Percentiles rank a stretch among this genome's conserved stretches.
These are phyloP conservation scores for Claviceps quebecensis DNA, from an alignment of 2,329 filamentous ascomycete genomes.

Conservation along the genomic window DNA sequence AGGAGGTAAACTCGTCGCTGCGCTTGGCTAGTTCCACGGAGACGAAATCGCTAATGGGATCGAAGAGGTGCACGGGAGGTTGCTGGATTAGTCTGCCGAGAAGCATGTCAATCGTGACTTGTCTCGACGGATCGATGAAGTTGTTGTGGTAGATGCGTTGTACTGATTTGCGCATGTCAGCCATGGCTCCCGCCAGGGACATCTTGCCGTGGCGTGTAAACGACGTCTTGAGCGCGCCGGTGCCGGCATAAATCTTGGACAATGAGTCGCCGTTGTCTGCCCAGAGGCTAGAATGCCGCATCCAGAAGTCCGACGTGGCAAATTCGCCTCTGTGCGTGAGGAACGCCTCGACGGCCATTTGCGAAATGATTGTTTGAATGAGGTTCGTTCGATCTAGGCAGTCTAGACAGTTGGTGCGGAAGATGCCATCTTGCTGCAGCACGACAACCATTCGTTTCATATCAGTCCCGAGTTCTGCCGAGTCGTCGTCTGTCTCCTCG, in stretches of 20 bases:
- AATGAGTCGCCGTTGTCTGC: conserved; percentile 92
- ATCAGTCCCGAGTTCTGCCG: conserved; percentile 24
- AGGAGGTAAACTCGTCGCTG: conserved; percentile 60
- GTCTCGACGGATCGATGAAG: conserved; percentile 82
- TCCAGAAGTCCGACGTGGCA: conserved; percentile 73
- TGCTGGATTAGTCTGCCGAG: conserved; percentile 77
- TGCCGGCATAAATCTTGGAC: conserved; percentile 92
- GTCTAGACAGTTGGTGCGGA: conserved; percentile 90
- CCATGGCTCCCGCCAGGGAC: conserved; percentile 82
- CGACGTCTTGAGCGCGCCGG: conserved; percentile 86
- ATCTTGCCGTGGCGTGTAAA: conserved; percentile 93
- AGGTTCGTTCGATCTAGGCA: conserved; percentile 92
- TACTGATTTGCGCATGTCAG: conserved; percentile 90
- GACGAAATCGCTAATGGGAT: conserved; percentile 89
- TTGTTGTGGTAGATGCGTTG: conserved; percentile 95
- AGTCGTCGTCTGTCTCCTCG: conserved; percentile 48
- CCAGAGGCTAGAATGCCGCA: conserved; percentile 85
- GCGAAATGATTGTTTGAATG: conserved; percentile 88
- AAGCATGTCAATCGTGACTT: conserved; percentile 89
- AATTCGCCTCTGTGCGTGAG: conserved; percentile 56
- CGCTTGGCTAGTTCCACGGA: conserved; percentile 57
- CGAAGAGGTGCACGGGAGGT: conserved; percentile 69
- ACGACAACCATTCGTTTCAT: conserved; percentile 47
- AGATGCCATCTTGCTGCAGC: conserved; percentile 87
- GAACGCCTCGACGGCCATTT: conserved; percentile 82